Base-by-base conservation (phyloP, 257 asterid species). In the Nicotiana tabacum region DNA sequence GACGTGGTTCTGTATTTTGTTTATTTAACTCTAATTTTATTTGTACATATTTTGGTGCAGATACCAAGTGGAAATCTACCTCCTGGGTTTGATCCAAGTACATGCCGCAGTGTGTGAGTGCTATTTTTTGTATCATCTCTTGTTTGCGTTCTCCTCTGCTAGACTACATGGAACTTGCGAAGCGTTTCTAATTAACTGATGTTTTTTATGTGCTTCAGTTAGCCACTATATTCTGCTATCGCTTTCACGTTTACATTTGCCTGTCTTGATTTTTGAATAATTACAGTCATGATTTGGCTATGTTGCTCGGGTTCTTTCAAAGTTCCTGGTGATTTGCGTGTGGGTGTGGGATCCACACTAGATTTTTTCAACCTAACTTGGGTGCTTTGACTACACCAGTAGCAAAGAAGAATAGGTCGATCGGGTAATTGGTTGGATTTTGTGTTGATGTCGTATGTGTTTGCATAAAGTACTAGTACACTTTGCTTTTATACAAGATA, bases 31-130 rank as follows among this genome's bases (percentile, higher is more conserved):
- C 43, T 9, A 2, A 30, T 46, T 83, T 58, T 67, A 77, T 51
- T 21, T 80, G 29, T 35, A 70, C 76, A 11, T 84, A 88, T 85
- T 43, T 53, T 89, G 89, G 83, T 91, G 92, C 97, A 95, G 99
- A 90, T 95, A 80, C 95, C 97, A 86, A 95, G 98, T 92, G 98
- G 99, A 87, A 95, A 95, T 92, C 89, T 95, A 86, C 98, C 99
- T 89, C 98, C 99, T 87, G 97, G 99, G 80, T 95, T 95, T 88
- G 98, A 95, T 90, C 98, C 98, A 88, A 93, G 88, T 89, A 89
- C 98, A 86, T 93, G 99, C 94, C 96, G 97, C 90, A 95, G 98
- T 84, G 98, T 95, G 98, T 95, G 94, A 93, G 99, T 93, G 90
- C 88, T 78, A 74, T 27, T 74, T 86, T 74, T 86, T 77, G 77